Evolutionary conservation across 202 grass and related monocot species (phyloP), one percentile per base, ranked within the genome.

Genomic region (Hordeum pubiflorum): DNA sequence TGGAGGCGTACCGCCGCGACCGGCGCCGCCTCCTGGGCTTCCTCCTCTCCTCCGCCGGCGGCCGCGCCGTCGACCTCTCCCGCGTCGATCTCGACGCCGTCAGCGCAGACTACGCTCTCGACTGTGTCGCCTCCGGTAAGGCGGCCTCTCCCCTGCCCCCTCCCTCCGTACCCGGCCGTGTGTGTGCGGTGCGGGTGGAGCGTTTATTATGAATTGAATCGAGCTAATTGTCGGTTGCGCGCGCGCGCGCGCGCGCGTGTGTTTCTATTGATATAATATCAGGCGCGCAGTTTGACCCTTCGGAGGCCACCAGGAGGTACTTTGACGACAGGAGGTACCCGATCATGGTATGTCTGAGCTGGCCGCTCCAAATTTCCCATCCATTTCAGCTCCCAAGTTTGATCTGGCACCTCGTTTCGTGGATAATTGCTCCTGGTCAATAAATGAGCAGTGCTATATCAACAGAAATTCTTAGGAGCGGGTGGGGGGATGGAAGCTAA

Each of bases 21-120:
- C 92, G 94, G 67, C 91, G 89, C 84, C 81, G 63, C 22, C 92
- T 94, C 37, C 95, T 97, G 48, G 77, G 88, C 7, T 93, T 91
- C 86, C 82, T 97, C 67, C 82, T 94, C 82, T 97, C 88, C 14
- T 78, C 82, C 36, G 84, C 27, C 52, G 40, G 64, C 37, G 68
- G 72, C 36, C 86, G 77, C 68, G 85, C 82, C 2, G 52, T 94
- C 24, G 91, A 90, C 59, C 85, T 90, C 62, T 89, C 89, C 65
- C 83, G 70, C 31, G 66, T 94, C 72, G 94, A 97, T 81, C 87
- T 94, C 79, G 92, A 94, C 76, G 56, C 64, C 58, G 61, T 97
- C 76, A 93, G 89, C 86, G 84, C 84, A 67, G 88, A 94, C 85
- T 92, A 94, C 60, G 88, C 89, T 31, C 79, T 97, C 37, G 81